Evolutionary conservation across 2,329 filamentous ascomycete genomes (phyloP), one percentile per base, ranked within the genome.

Genomic region (Aspergillus sp.): DNA sequence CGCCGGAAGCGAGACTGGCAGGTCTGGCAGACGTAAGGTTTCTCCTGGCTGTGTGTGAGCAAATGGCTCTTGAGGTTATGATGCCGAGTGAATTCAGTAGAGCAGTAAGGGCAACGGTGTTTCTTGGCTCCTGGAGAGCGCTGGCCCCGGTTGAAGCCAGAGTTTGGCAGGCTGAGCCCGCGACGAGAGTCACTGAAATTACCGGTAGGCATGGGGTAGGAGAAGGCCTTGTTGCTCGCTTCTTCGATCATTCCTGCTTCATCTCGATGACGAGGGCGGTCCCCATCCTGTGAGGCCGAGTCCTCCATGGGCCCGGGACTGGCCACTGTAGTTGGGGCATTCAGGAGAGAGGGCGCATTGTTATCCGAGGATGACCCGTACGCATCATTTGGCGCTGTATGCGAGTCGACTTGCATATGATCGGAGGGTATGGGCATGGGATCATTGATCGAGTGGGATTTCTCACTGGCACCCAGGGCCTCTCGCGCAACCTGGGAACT

Each of bases 1-100:
- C 93, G 83, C 47, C 93, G 82, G 69, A 98, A 98, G 45, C 91
- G 84, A 68, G 93, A 88, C 59, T 91, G 82, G 66, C 93, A 98
- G n/a, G 88, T 89, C 53, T 88, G 84, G 65, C 93, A 98, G 23
- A 93, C 82, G 63, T 93, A 98, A 0, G 93, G 93, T 70, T 98
- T 98, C 69, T 98, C 93, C 75, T 98, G 91, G 61, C 90, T 96
- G 69, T 97, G 93, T 0, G 93, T 97, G 64, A 98, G 81, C 49
- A 98, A 79, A 72, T 98, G 93, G 58, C 90, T 96, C 73, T 97
- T 98, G 23, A 97, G 80, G 62, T 98, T 97, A 66, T 97, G 93
- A 65, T 97, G 93, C 41, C 93, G 83, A 23, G 93, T 98, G 59
- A 98, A 98, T 62, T 95, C 93, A 4, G 93, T 96, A 35, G 89